Conservation (phyloP, 169 alveolate species). For the Neospora caninum region DNA sequence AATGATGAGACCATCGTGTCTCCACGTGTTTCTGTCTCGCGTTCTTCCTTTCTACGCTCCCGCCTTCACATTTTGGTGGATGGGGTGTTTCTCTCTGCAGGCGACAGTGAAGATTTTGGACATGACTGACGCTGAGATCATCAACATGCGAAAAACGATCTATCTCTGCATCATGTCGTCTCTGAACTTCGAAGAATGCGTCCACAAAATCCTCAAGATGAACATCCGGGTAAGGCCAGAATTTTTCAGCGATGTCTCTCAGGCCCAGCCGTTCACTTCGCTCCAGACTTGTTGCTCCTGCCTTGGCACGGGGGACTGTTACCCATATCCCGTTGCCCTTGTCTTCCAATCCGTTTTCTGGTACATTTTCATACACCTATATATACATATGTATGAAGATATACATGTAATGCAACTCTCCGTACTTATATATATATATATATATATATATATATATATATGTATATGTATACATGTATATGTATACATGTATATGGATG, state of each 20-base stretch:
- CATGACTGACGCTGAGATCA: conserved; percentile 94
- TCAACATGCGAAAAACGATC: conserved; percentile 93
- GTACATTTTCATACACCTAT: background rate
- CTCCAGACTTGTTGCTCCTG: too few species aligned
- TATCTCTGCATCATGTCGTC: conserved; percentile 97
- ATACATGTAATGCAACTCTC: background rate
- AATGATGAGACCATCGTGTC: background rate
- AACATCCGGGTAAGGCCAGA: conserved; percentile 83
- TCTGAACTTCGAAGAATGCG: conserved; percentile 97
- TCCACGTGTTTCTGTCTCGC: background rate
- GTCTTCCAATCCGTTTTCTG: too few species aligned
- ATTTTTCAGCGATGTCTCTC: too few species aligned
- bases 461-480: background rate
- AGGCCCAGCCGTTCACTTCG: background rate
- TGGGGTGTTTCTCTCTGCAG: background rate
- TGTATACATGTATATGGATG: background rate
- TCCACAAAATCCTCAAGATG: conserved; percentile 96
- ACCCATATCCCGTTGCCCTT: too few species aligned
- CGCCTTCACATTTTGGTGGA: too few species aligned
- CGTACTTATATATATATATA: too few species aligned
- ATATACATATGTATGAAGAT: background rate
- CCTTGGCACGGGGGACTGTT: too few species aligned
- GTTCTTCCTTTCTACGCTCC: too few species aligned
- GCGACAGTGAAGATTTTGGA: conserved; percentile 81
- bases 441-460: too few species aligned